phyloP scores from a whole-genome alignment of 106 monocot genomes.

The Narthecium ossifragum region DNA sequence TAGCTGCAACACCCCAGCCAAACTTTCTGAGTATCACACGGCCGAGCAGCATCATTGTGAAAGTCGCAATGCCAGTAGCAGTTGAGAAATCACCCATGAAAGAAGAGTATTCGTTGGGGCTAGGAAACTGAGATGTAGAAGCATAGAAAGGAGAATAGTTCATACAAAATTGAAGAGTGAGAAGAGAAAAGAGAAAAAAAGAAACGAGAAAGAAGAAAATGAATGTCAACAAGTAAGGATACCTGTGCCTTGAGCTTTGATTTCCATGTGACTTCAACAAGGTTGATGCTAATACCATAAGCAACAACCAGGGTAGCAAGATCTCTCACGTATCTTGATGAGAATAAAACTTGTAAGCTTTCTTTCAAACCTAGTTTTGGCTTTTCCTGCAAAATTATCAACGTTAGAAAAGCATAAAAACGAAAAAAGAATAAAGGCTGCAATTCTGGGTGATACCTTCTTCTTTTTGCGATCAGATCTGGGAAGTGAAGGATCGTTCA shows the following conservation, averaged over 20 bases:
- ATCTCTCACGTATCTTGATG: conserved; percentile 90
- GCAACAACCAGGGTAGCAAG: conserved; percentile 96
- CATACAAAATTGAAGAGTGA: neutral
- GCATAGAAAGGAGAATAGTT: neutral
- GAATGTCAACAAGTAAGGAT: too few relatives aligned
- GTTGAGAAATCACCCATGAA: conserved; percentile 99
- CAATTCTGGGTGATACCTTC: conserved; percentile 14
- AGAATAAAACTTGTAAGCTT: conserved; percentile 83
- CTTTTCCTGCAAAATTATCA: conserved; percentile 60
- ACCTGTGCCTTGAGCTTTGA: conserved; percentile 99
- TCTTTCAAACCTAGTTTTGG: conserved; percentile 88
- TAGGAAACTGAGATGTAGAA: conserved; percentile 55
- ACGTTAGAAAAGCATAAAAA: neutral
- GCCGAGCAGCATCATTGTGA: conserved; percentile 94
- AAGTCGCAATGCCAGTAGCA: conserved; percentile 86
- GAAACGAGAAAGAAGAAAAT: too few relatives aligned
- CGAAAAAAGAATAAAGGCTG: neutral
- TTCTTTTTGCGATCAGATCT: conserved; percentile 72
- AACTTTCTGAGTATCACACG: conserved; percentile 88
- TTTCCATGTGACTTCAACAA: conserved; percentile 99
- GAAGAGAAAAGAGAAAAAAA: too few relatives aligned
- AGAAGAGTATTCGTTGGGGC: conserved; percentile 94
- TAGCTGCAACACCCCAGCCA: conserved; percentile 97
- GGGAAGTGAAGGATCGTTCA: conserved; percentile 83
- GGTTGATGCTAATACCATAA: conserved; percentile 97